Evolutionary conservation across 192 early-diverging fungal genomes (phyloP), one percentile per base, ranked within the genome.

Genomic region (Coemansia sp.): DNA sequence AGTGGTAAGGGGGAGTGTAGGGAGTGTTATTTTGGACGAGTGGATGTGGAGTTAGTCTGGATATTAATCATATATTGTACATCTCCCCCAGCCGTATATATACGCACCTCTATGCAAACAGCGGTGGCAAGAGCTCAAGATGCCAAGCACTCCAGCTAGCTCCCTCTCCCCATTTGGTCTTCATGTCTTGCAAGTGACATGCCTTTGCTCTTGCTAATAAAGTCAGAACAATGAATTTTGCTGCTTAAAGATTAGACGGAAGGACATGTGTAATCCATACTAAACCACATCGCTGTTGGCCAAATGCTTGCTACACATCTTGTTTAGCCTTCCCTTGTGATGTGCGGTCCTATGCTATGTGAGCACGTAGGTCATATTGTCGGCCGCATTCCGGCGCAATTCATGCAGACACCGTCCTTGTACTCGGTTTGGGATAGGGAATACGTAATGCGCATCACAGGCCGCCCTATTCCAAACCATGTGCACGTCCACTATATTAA

Each of bases 401-500:
- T 32, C 25, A 29, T 29, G 27, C 25, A 55, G 25, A 55, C 48
- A 50, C 51, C 27, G 10, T 29, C 21, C 3, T 9, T 55, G 11
- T 2, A 5, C 21, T n/a, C 19, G 3, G 51, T 32, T 32, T 58
- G 15, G 5, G 21, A 61, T 38, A 61, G 34, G 36, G 55, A 23
- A 23, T n/a, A 25, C 31, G 19, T 38, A 32, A 38, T 11, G 32
- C 8, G n/a, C 17, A 36, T 21, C 59, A 38, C 31, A 61, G 27
- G 27, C 55, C 17, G 12, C 31, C 59, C 14, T 36, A 37, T 59
- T 59, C 6, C n/a, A n/a, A 29, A 59, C 57, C 59, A 61, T 61
- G 59, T 61, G 59, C 12, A 38, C 59, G 37, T 31, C 15, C 55
- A 19, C 34, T 61, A 37, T 61, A 61, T 61, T 61, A 61, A 61